Percentiles rank a stretch among this genome's conserved stretches.
Conservation (phyloP, 2,329 filamentous ascomycete genomes). For the Pezicula rhizophila region DNA sequence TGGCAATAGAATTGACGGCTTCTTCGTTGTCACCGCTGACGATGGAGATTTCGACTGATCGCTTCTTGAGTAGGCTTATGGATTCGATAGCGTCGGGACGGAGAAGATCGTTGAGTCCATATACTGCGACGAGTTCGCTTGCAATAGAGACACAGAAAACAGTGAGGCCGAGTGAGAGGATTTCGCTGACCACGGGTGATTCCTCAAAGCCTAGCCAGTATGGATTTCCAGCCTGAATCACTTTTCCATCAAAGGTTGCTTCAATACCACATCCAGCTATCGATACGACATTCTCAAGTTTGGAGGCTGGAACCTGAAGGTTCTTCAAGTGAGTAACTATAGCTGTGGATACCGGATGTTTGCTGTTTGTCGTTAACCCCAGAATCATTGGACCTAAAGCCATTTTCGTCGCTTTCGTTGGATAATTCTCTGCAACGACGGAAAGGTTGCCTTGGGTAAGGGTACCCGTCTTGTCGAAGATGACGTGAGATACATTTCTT, state of each 20-base stretch:
- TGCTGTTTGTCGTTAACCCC: constrained; percentile 26
- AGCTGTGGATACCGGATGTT: constrained; percentile 24
- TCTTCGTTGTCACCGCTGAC: constrained; percentile 48
- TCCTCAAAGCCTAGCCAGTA: constrained; percentile 37
- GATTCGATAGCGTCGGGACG: constrained; percentile 35
- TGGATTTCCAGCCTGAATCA: constrained; percentile 43
- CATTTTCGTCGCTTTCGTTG: constrained; percentile 17
- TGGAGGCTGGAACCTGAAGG: constrained; percentile 9
- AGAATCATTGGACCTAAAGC: constrained; percentile 24
- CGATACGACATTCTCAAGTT: constrained; percentile 29
- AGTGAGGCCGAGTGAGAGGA: constrained; percentile 34
- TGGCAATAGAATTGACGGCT: constrained; percentile 38
- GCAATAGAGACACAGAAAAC: constrained; percentile 42
- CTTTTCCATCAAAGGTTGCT: constrained; percentile 20
- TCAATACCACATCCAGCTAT: constrained; percentile 43
- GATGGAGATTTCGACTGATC: constrained; percentile 39
- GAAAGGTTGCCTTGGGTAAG: constrained; percentile 54
- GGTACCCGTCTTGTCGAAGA: constrained; percentile 80
- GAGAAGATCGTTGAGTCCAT: constrained; percentile 40
- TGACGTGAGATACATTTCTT: constrained; percentile 55
- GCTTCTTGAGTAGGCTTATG: constrained; percentile 30
- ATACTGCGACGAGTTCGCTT: constrained; percentile 32
- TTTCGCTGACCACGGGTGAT: constrained; percentile 27
- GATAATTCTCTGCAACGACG: constrained; percentile 33
- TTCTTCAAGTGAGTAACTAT: constrained; percentile 28